Conservation (phyloP, 1,139 yeast species). For the Yamadazyma atlantica region DNA sequence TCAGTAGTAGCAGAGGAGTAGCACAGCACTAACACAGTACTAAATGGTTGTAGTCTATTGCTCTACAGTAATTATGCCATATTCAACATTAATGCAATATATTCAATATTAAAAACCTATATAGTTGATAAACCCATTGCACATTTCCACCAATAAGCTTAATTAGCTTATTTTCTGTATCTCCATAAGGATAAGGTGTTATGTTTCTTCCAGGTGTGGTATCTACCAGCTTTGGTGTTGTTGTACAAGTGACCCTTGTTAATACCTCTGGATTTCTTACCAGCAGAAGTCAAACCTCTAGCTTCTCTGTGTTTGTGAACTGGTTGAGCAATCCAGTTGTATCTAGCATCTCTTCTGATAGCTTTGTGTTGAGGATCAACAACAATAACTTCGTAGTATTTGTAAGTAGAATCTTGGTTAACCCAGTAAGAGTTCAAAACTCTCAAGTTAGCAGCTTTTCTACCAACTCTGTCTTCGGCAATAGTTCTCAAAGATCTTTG, state of each 20-base stretch:
- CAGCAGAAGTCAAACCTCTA: conserved; percentile 98
- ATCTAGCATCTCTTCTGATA: conserved; percentile 97
- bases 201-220: conserved; percentile 99
- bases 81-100: background rate
- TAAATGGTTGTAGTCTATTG: too few species aligned
- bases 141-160: conserved; percentile 1
- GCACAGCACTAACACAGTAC: too few species aligned
- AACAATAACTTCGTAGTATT: conserved; percentile 96
- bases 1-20: too few species aligned
- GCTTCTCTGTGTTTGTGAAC: conserved; percentile 99
- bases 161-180: conserved; percentile 81
- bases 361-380: conserved; percentile 99
- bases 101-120: conserved; percentile 6
- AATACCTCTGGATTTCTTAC: conserved; percentile 99
- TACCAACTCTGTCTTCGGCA: conserved; percentile 99
- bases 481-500: conserved; percentile 97
- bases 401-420: conserved; percentile 99
- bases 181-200: conserved; percentile 99
- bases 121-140: conserved; percentile 3
- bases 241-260: conserved; percentile 99
- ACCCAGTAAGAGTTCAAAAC: conserved; percentile 99
- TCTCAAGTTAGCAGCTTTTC: conserved; percentile 98
- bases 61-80: background rate
- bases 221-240: conserved; percentile 98
- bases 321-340: conserved; percentile 99